Conservation (phyloP, 2,329 filamentous ascomycete genomes). For the Emergomyces orientalis region DNA sequence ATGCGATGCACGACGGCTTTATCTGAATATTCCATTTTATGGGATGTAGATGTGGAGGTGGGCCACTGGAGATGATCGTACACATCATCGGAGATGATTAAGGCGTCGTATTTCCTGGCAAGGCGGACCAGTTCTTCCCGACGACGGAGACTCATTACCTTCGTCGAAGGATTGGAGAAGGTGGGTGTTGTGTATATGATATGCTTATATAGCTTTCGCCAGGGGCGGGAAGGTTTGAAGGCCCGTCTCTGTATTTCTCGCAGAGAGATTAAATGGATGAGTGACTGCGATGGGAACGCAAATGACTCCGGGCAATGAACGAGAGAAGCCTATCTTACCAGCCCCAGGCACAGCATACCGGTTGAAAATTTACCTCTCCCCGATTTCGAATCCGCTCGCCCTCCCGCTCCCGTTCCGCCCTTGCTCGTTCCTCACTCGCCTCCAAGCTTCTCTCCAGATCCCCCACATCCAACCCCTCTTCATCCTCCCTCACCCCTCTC, state of each 20-base stretch:
- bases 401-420: neutral
- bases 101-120: constrained; percentile 67
- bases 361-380: constrained; percentile 30
- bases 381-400: neutral
- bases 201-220: constrained; percentile 73
- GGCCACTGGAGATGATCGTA: constrained; percentile 89
- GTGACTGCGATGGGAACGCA: neutral
- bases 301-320: neutral
- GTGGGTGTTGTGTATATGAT: constrained; percentile 83
- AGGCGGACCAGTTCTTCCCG: constrained; percentile 63
- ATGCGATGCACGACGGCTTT: constrained; percentile 54
- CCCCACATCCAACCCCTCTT: constrained; percentile 63
- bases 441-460: constrained; percentile 46
- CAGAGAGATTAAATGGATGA: neutral
- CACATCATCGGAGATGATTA: constrained; percentile 84
- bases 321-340: neutral
- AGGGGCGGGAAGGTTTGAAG: constrained; percentile 49
- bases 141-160: constrained; percentile 63
- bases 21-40: neutral
- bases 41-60: constrained; percentile 19
- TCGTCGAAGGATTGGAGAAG: constrained; percentile 79
- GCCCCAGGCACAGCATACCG: constrained; percentile 30
- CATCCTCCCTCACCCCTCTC: constrained; percentile 64
- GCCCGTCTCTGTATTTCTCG: constrained; percentile 7
- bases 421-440: constrained; percentile 41